Percentiles rank a stretch among this genome's conserved stretches.
Evolutionary conservation across 78 protist species (phyloP).

Genomic region (slime mould (Dictyostelium discoideum)): DNA sequence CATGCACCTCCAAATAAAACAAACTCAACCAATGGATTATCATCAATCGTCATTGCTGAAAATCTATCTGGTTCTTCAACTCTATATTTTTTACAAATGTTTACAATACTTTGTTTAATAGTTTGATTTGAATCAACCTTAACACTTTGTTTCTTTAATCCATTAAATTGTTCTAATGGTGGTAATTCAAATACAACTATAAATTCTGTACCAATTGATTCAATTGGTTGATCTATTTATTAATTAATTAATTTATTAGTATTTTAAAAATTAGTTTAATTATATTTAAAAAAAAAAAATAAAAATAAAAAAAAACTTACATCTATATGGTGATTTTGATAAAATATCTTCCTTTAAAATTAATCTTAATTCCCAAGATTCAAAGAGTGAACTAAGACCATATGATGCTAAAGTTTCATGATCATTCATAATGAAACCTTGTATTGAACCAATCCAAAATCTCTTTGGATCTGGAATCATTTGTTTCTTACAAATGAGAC

Average conservation of each 20-base stretch:
- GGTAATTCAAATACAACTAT: slow-evolving; percentile 78
- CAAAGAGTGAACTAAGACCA: slow-evolving; percentile 58
- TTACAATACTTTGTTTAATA: slow-evolving; percentile 42
- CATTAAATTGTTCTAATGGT: slow-evolving; percentile 77
- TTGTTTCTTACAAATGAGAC: slow-evolving; percentile 64
- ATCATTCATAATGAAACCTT: slow-evolving; percentile 69
- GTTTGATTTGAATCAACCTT: slow-evolving; percentile 55
- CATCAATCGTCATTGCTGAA: slow-evolving; percentile 75
- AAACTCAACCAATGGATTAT: slow-evolving; percentile 74
- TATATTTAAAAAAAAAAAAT: neutral
- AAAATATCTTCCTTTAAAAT: slow-evolving; percentile 51
- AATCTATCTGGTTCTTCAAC: slow-evolving; percentile 72
- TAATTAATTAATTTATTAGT: neutral
- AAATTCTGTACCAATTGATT: slow-evolving; percentile 69
- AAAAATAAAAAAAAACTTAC: slow-evolving; percentile 3
- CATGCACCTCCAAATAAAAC: slow-evolving; percentile 73
- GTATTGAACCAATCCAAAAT: slow-evolving; percentile 75
- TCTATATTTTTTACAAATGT: slow-evolving; percentile 58
- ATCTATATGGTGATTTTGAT: slow-evolving; percentile 63
- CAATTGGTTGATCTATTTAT: slow-evolving; percentile 36
- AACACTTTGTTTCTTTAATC: slow-evolving; percentile 72
- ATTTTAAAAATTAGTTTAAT: neutral
- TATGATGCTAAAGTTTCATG: slow-evolving; percentile 54
- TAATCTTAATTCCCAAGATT: slow-evolving; percentile 69
- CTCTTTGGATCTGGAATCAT: slow-evolving; percentile 76